Evolutionary conservation across 73 alveolate genomes (phyloP), one percentile per base, ranked within the genome.

Genomic region (Symbiodinium natans): DNA sequence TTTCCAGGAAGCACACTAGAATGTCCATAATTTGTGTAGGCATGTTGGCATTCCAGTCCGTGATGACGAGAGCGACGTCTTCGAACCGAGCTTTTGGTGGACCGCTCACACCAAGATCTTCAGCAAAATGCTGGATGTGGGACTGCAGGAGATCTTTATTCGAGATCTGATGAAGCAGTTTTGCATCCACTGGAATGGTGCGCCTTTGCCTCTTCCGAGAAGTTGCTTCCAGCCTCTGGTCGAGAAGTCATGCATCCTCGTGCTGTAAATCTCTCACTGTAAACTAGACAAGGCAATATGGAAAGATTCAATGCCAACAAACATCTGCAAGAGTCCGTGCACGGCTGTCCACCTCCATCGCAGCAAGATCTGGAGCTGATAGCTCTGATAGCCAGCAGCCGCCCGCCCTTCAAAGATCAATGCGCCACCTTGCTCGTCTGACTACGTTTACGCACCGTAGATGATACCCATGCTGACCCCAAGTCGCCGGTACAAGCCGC

Each of bases 31-130:
- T 10, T 4, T 13, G 54, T 11, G 19, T 25, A 1, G 97, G 97
- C 97, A 90, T 90, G 41, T 27, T 27, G 31, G 52, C 36, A 27
- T 73, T 33, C 97, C 97, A 90, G 41, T 90, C 97, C 33, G 97
- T 90, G 41, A 90, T 41, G 29, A 68, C 38, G 52, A 90, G 48
- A 15, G 25, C 38, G 31, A 89, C 10, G 29, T 89, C 95, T n/a
- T 40, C 34, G 25, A 34, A 34, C 25, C 29, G 42, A 74, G 33
- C 29, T 0, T 31, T 74, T 7, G 5, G n/a, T 15, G 43, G 40
- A 10, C 84, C 27, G 42, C n/a, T 29, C 13, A 87, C 73, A 31
- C 95, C 86, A 36, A 90, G 68, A 5, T 90, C 97, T 31, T 90
- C 97, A 6, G 89, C 41, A 38, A 90, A 15, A 31, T 68, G 83